phyloP scores from a whole-genome alignment of 2,329 filamentous ascomycete species.

The Pseudocercospora eumusae region DNA sequence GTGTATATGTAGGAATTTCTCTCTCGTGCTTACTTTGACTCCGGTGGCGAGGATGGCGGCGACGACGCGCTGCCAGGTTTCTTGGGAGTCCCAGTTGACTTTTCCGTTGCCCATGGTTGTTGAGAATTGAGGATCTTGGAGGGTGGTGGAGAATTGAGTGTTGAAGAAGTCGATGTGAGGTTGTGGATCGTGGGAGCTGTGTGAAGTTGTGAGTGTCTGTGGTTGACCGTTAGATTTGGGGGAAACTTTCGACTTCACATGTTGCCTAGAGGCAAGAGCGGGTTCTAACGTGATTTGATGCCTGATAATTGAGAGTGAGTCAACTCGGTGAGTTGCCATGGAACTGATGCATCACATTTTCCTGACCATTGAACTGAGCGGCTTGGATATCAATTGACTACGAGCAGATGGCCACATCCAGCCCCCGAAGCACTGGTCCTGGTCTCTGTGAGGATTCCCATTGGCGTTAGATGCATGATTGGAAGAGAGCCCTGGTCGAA shows the following conservation, averaged over 20 bases:
- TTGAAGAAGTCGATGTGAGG: not conserved
- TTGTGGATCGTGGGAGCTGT: not conserved
- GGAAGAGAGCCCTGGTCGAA: not conserved
- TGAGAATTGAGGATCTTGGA: not conserved
- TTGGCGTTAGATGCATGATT: not conserved
- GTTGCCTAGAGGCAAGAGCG: not conserved
- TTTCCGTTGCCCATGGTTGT: slow-evolving; percentile 25
- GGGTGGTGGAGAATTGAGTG: not conserved
- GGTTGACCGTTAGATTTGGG: slow-evolving; percentile 7
- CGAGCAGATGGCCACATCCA: not conserved
- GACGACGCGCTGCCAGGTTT: slow-evolving; percentile 44
- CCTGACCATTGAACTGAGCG: not conserved
- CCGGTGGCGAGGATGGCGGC: slow-evolving; percentile 44
- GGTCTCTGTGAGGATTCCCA: not conserved
- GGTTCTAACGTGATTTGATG: not conserved
- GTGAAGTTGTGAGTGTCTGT: slow-evolving; percentile 6
- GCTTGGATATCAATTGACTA: not conserved
- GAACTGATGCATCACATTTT: not conserved
- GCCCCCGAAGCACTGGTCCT: not conserved
- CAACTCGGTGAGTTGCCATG: not conserved
- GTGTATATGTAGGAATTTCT: no score
- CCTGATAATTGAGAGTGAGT: not conserved
- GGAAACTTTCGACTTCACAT: not conserved
- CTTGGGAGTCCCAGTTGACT: slow-evolving; percentile 43
- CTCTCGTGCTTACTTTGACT: slow-evolving; percentile 40